Base-by-base conservation (phyloP, 2,329 filamentous ascomycete genomes). In the Cryphonectria carpinicola region DNA sequence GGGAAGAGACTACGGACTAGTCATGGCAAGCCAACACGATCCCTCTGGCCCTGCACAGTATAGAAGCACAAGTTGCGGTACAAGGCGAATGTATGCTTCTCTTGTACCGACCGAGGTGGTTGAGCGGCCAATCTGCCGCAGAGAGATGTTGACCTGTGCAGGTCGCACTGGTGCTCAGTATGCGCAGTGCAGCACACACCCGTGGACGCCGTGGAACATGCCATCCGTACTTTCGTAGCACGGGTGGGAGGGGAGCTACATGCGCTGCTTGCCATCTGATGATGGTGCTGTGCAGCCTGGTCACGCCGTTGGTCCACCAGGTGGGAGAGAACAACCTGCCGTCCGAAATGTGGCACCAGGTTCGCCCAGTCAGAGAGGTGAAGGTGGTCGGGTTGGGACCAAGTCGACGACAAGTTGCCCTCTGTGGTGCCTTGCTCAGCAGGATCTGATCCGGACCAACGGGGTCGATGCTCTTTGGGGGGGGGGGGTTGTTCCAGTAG, bases 1-100 rank as follows among this genome's bases (percentile, higher is more conserved):
- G 61, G 61, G 3, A 39, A 64, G 61, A 64, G 61, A 64, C 61
- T 46, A 17, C 13, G 39, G 41, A 39, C 39, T 25, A 64, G 41
- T 32, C 14, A 19, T 4, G 25, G 28, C 54, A 58, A 8, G 14
- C 19, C 28, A 19, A 17, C 28, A 32, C 58, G 35, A 14, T 35
- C 4, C n/a, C 7, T 35, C 22, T 10, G 58, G 58, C 58, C 17
- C 32, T 35, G 56, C 56, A 60, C 56, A 60, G 17, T 10, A 14
- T 37, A 3, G 13, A 25, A 22, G 56, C 56, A 7, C 28, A 60
- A 37, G 35, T 37, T 19, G 56, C 17, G 8, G 56, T 22, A n/a
- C 17, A 32, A 22, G 19, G 35, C 19, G 56, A 60, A 37, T 14
- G 32, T 28, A 22, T 19, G 56, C 32, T 37, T 32, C 32, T 37